Evolutionary conservation across 2,329 filamentous ascomycete genomes (phyloP).

Genomic region (Neurospora crassa): DNA sequence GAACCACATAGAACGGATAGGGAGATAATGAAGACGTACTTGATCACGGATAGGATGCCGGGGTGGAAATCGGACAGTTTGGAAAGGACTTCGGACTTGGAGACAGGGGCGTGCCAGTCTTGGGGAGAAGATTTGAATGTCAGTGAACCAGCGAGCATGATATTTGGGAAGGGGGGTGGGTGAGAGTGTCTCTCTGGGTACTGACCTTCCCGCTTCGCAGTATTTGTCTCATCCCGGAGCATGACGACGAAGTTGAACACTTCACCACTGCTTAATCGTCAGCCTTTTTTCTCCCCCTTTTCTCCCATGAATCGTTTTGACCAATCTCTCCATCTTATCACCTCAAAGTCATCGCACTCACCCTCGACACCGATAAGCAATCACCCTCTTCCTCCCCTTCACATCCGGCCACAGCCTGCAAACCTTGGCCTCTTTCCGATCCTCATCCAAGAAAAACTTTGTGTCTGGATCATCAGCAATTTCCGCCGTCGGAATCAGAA

Average conservation of each 20-base stretch:
- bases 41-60: slow-evolving; percentile 18
- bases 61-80: slow-evolving; percentile 22
- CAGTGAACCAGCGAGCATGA: too few species aligned
- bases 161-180: too few species aligned
- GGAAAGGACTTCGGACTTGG: slow-evolving; percentile 20
- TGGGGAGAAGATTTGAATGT: neutral
- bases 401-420: slow-evolving; percentile 17
- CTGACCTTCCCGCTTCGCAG: slow-evolving; percentile 11
- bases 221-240: slow-evolving; percentile 18
- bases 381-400: slow-evolving; percentile 18
- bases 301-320: neutral
- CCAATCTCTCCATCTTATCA: neutral
- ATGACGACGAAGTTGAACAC: slow-evolving; percentile 26
- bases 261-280: slow-evolving; percentile 17
- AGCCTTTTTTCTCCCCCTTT: neutral
- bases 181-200: too few species aligned
- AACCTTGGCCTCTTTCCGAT: slow-evolving; percentile 4
- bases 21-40: slow-evolving; percentile 12
- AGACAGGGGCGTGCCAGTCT: slow-evolving; percentile 25
- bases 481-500: slow-evolving; percentile 22
- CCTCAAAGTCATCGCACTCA: neutral
- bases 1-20: too few species aligned
- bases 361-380: slow-evolving; percentile 22
- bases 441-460: slow-evolving; percentile 15
- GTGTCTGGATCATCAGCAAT: slow-evolving; percentile 24